These are phyloP conservation scores for Kodamaea derodonti DNA, from an alignment of 1,139 yeast genomes.

Conservation along the genomic window DNA sequence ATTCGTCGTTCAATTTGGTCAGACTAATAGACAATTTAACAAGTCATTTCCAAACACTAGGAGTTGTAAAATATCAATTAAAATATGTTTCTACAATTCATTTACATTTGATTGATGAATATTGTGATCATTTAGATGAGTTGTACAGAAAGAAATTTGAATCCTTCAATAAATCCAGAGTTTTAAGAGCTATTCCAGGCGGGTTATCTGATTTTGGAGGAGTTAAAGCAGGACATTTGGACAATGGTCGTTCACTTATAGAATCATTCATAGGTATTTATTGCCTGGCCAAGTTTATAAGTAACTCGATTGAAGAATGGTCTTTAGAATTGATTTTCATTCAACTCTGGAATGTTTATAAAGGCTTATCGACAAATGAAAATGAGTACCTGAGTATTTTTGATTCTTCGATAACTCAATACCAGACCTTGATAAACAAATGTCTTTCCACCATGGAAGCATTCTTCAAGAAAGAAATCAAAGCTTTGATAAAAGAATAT, in stretches of 20 bases:
- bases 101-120: conserved; percentile 57
- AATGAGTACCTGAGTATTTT: conserved; percentile 36
- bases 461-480: conserved; percentile 50
- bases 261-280: conserved; percentile 55
- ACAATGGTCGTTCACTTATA: conserved; percentile 39
- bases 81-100: conserved; percentile 70
- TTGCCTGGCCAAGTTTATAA: conserved; percentile 56
- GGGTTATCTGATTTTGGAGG: conserved; percentile 24
- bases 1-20: conserved; percentile 58
- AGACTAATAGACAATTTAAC: conserved; percentile 68
- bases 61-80: conserved; percentile 61
- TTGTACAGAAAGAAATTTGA: conserved; percentile 47
- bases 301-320: conserved; percentile 56
- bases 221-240: conserved; percentile 25
- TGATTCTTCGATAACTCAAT: conserved; percentile 49
- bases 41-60: conserved; percentile 53
- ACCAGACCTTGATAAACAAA: conserved; percentile 34
- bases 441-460: conserved; percentile 37
- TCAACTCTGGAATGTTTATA: conserved; percentile 54
- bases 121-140: conserved; percentile 47
- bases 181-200: conserved; percentile 40
- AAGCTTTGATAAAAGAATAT: conserved; percentile 48
- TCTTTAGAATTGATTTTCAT: conserved; percentile 61
- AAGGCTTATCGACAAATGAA: conserved; percentile 18
- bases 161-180: conserved; percentile 30